Evolutionary conservation across 2,329 filamentous ascomycete genomes (phyloP), one percentile per base, ranked within the genome.

Genomic region (Xylariomycetidae sp.): DNA sequence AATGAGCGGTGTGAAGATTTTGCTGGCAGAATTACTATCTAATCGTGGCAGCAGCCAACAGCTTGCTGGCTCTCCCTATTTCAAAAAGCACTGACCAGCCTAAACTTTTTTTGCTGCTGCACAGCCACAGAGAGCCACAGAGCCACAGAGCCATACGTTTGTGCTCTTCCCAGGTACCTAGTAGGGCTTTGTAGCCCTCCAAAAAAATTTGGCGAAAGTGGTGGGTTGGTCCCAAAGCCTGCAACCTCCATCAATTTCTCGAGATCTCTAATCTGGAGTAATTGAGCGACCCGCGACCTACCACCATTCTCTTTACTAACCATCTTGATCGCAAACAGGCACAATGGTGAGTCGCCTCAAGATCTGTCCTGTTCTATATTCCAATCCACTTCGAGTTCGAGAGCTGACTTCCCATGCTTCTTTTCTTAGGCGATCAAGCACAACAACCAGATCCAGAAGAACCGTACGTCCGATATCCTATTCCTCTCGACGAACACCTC

Each of bases 371-470:
- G 27, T 37, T 32, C 34, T 35, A 37, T 28, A 46, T 13, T 8
- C 14, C 9, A 29, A 13, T 3, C 18, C 22, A 5, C 14, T 30
- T 51, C 41, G 44, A 39, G 48, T 41, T 45, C 41, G 41, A 39
- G 53, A 52, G 47, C 58, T 59, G 44, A 56, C 57, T 11, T 58
- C 37, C n/a, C n/a, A n/a, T 57, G 40, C 31, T 49, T 53, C 45
- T 54, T 45, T 51, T 54, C 62, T 83, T 61, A 85, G 89, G 86
- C 90, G 80, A 95, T 97, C 88, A 94, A 94, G 83, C 88, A 96
- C 85, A 97, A 97, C 78, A 88, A 96, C 79, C 85, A 90, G 78
- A 84, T 96, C 71, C 84, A 85, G 68, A 85, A 90, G 81, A 94
- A 94, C 82, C 89, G 84, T 88, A 74, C 76, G 83, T 55, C 43